phyloP scores from a whole-genome alignment of 2,329 filamentous ascomycete species.

The Sporothrix pseudoabietina region DNA sequence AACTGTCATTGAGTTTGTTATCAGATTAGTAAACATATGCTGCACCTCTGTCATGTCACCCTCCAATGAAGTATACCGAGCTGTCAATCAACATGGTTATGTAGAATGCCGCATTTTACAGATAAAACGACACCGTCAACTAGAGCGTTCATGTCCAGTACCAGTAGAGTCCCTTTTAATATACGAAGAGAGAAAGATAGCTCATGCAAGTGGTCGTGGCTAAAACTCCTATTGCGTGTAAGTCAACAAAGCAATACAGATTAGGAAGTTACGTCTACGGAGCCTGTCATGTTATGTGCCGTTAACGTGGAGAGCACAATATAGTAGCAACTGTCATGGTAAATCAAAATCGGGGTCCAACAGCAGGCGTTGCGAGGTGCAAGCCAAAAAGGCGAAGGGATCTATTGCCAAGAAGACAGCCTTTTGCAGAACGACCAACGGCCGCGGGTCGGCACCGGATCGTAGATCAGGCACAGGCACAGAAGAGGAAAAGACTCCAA shows the following conservation, averaged over 20 bases:
- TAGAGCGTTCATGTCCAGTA: too few relatives aligned
- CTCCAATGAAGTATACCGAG: background rate
- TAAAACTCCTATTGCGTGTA: background rate
- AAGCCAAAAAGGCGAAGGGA: background rate
- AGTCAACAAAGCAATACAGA: background rate
- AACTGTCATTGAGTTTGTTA: background rate
- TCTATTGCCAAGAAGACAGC: background rate
- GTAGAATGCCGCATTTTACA: background rate
- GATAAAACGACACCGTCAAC: background rate
- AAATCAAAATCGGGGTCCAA: background rate
- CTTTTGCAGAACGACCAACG: background rate
- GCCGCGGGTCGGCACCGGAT: background rate
- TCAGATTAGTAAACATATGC: background rate
- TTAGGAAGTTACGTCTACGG: background rate
- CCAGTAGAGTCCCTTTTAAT: too few relatives aligned
- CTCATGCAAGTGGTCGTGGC: background rate
- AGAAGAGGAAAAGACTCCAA: background rate
- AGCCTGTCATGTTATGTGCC: background rate
- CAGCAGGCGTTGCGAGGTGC: background rate
- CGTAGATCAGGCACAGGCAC: conserved; percentile 1
- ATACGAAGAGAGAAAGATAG: too few relatives aligned
- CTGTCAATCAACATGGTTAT: background rate
- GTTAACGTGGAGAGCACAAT: background rate
- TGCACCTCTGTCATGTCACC: background rate
- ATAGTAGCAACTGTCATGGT: background rate